Conservation (phyloP, 176 grass and related monocot genomes). For the Cymbopogon citratus region DNA sequence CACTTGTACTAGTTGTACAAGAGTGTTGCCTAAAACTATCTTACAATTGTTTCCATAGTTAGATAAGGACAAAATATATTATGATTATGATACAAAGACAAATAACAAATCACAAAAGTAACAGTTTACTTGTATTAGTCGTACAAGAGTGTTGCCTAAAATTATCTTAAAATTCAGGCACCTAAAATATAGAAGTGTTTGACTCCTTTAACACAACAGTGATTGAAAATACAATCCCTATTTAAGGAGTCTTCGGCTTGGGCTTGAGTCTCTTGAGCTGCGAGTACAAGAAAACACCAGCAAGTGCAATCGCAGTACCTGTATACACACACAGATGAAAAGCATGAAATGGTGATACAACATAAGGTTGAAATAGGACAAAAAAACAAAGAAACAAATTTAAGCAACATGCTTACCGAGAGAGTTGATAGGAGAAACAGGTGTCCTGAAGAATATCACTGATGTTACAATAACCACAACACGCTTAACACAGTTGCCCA, state of each 20-base stretch:
- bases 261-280: conserved; percentile 87
- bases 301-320: conserved; percentile 65
- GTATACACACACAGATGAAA: neutral
- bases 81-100: too few relatives aligned
- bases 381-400: neutral
- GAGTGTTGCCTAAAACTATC: too few relatives aligned
- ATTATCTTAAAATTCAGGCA: neutral
- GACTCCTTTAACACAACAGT: neutral
- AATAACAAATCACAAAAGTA: too few relatives aligned
- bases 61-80: too few relatives aligned
- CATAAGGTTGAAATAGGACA: neutral
- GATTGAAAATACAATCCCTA: neutral
- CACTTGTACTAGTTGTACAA: too few relatives aligned
- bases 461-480: conserved; percentile 91
- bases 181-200: neutral
- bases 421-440: conserved; percentile 87
- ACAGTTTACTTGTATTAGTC: too few relatives aligned
- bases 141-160: too few relatives aligned
- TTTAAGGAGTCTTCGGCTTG: conserved; percentile 61
- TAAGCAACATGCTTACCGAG: conserved; percentile 39
- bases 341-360: neutral
- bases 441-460: conserved; percentile 87
- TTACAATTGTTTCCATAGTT: too few relatives aligned
- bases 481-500: conserved; percentile 90
- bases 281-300: conserved; percentile 91